Conservation (phyloP, 2,329 filamentous ascomycete species). For the Colletotrichum cuscutae region DNA sequence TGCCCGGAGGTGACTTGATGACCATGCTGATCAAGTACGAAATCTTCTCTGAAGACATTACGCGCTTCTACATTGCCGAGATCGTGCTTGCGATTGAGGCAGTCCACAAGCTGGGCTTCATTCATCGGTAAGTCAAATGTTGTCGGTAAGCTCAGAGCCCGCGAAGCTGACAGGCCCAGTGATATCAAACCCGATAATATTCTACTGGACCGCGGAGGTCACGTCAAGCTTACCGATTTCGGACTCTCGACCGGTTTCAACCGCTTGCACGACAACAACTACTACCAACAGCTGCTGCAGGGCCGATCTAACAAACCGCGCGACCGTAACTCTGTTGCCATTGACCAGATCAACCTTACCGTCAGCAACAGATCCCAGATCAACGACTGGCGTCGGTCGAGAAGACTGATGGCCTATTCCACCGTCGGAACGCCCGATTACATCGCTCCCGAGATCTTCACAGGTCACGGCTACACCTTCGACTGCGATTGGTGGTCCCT, state of each 20-base stretch:
- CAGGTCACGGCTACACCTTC: constrained; percentile 93
- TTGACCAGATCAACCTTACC: constrained; percentile 98
- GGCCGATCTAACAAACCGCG: constrained; percentile 77
- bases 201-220: constrained; percentile 90
- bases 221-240: constrained; percentile 98
- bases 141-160: no score
- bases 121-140: constrained; percentile 82
- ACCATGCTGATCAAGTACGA: constrained; percentile 99
- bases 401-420: constrained; percentile 95
- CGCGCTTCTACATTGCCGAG: constrained; percentile 98
- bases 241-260: constrained; percentile 98
- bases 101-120: constrained; percentile 97
- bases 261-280: constrained; percentile 96
- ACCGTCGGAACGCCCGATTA: constrained; percentile 98
- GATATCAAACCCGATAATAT: constrained; percentile 99
- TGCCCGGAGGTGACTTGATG: constrained; percentile 98
- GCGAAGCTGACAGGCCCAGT: constrained; percentile 56
- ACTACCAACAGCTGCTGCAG: constrained; percentile 96
- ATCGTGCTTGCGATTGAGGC: constrained; percentile 98
- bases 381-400: constrained; percentile 98
- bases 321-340: constrained; percentile 92
- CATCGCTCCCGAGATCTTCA: constrained; percentile 98
- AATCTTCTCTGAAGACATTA: constrained; percentile 99
- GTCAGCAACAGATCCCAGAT: constrained; percentile 98
- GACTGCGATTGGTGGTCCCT: constrained; percentile 99